phyloP scores from a whole-genome alignment of 805 yeast species.

The Nakazawaea wickerhamii region DNA sequence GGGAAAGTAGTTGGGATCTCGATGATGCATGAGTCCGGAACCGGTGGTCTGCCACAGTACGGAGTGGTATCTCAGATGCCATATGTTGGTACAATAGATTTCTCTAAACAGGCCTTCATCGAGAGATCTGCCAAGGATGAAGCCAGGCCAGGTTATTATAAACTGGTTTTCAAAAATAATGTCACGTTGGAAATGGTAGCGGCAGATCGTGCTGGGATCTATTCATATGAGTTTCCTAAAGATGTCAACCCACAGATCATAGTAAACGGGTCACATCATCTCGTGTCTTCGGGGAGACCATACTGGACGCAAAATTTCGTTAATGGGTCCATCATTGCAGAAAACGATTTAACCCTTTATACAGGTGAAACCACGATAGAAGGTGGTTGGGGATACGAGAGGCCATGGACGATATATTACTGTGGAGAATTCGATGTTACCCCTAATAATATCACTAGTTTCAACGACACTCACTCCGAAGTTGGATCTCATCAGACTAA shows the following conservation, averaged over 20 bases:
- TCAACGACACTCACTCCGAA: constrained; percentile 6
- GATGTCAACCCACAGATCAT: constrained; percentile 17
- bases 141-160: constrained; percentile 25
- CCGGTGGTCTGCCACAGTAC: constrained; percentile 34
- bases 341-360: constrained; percentile 17
- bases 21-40: constrained; percentile 34
- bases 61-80: constrained; percentile 31
- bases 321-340: constrained; percentile 21
- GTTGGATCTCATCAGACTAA: neutral
- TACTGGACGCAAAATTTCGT: constrained; percentile 29
- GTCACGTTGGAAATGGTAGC: constrained; percentile 26
- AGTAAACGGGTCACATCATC: constrained; percentile 27
- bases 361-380: constrained; percentile 22
- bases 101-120: constrained; percentile 14
- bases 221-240: constrained; percentile 22
- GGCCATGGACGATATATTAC: constrained; percentile 25
- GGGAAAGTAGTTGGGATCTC: constrained; percentile 29
- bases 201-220: constrained; percentile 24
- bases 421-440: constrained; percentile 25
- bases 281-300: constrained; percentile 24
- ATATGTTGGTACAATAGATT: constrained; percentile 18
- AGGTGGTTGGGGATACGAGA: constrained; percentile 30
- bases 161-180: constrained; percentile 19
- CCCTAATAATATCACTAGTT: constrained; percentile 17
- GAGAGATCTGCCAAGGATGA: constrained; percentile 18